Conservation (phyloP, 2,329 filamentous ascomycete genomes). For the Trichothecium sympodiale region DNA sequence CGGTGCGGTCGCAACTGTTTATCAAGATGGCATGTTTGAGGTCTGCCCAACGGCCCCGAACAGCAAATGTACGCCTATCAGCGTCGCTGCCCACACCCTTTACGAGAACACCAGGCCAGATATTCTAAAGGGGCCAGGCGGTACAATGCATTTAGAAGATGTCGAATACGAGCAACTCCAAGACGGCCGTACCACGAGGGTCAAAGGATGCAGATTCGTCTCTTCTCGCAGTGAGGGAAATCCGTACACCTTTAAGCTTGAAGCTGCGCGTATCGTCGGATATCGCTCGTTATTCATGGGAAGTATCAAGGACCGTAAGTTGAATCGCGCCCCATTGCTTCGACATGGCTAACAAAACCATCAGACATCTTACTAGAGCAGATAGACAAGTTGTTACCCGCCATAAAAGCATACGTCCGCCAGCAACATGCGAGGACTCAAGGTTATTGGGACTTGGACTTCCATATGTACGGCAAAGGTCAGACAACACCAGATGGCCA, state of each 20-base stretch:
- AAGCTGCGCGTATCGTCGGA: conserved; percentile 28
- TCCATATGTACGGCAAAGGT: conserved; percentile 28
- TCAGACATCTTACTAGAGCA: conserved; percentile 20
- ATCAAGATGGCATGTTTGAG: conserved; percentile 31
- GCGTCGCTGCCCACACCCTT: conserved; percentile 40
- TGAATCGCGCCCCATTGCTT: no score
- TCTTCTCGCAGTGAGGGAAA: conserved; percentile 5
- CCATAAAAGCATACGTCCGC: conserved; percentile 8
- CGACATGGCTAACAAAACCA: background rate
- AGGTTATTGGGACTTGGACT: conserved; percentile 11
- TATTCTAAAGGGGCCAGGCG: conserved; percentile 36
- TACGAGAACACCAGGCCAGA: conserved; percentile 45
- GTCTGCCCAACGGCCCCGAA: conserved; percentile 26
- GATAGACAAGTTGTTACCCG: conserved; percentile 18
- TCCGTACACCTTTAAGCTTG: conserved; percentile 35
- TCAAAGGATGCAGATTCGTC: conserved; percentile 14
- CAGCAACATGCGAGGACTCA: conserved; percentile 4
- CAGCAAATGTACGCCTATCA: conserved; percentile 32
- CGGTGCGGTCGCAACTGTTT: conserved; percentile 28
- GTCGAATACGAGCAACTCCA: conserved; percentile 11
- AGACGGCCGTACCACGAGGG: conserved; percentile 2
- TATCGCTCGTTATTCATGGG: conserved; percentile 33
- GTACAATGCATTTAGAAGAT: conserved; percentile 30
- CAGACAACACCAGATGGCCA: background rate
- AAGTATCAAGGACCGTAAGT: conserved; percentile 3